These are phyloP conservation scores for Mucor mucedo DNA, from an alignment of 371 early-diverging fungal genomes.

Conservation along the genomic window DNA sequence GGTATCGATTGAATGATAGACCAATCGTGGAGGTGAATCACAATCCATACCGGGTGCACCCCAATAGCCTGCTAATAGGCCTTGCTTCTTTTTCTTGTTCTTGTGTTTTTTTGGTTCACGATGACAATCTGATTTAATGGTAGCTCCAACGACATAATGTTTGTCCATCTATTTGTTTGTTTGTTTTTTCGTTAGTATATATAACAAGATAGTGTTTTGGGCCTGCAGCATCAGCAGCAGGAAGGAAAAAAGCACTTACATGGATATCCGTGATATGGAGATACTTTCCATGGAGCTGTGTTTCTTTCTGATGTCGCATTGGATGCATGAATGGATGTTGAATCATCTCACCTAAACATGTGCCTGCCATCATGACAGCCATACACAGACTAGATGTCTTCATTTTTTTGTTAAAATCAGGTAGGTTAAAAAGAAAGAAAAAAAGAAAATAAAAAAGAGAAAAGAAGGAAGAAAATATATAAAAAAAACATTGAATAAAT, in stretches of 20 bases:
- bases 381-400: conserved; percentile 8
- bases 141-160: conserved; percentile 55
- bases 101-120: conserved; percentile 30
- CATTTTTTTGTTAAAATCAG: conserved; percentile 4
- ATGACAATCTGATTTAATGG: conserved; percentile 67
- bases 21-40: conserved; percentile 66
- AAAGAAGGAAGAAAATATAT: conserved; percentile 3
- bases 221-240: background rate
- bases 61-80: conserved; percentile 50
- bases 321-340: conserved; percentile 22
- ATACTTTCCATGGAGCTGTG: conserved; percentile 44
- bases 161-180: conserved; percentile 48
- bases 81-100: conserved; percentile 25
- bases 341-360: background rate
- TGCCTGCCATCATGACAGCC: conserved; percentile 4
- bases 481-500: background rate
- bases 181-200: background rate
- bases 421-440: background rate
- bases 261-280: conserved; percentile 80
- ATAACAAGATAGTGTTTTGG: background rate
- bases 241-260: conserved; percentile 27
- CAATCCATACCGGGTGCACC: conserved; percentile 70
- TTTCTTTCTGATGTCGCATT: background rate
- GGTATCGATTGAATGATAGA: conserved; percentile 67
- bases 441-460: background rate